Percentiles rank a stretch among this genome's conserved stretches.
Conservation (phyloP, 345 rosid genomes). For the Eutrema japonicum region DNA sequence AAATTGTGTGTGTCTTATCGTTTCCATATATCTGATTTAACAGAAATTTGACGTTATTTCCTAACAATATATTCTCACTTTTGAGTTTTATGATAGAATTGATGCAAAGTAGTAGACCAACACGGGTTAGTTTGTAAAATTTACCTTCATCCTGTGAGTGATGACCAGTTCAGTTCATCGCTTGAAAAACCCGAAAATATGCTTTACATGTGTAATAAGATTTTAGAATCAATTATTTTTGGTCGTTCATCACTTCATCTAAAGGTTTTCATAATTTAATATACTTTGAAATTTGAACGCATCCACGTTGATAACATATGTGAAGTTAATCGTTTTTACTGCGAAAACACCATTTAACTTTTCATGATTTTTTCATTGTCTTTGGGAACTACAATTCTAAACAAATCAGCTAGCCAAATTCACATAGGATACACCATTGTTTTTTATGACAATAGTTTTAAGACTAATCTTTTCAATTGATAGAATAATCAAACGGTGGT, state of each 20-base stretch:
- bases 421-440: not conserved
- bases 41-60: too few species aligned
- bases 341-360: not conserved
- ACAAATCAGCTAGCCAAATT: not conserved
- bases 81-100: slow-evolving; percentile 15
- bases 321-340: slow-evolving; percentile 8
- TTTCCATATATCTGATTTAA: too few species aligned
- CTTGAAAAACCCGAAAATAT: not conserved
- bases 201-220: not conserved
- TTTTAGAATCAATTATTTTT: slow-evolving; percentile 3
- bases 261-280: not conserved
- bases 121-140: slow-evolving; percentile 5
- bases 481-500: too few species aligned
- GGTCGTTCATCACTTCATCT: not conserved
- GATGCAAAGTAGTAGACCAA: slow-evolving; percentile 2
- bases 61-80: slow-evolving; percentile 8
- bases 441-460: slow-evolving; percentile 4
- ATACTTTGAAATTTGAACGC: not conserved
- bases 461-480: not conserved
- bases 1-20: too few species aligned
- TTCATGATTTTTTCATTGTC: not conserved
- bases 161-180: not conserved
- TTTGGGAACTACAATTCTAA: not conserved
- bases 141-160: slow-evolving; percentile 10
- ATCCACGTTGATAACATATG: not conserved